Evolutionary conservation across 2,329 filamentous ascomycete genomes (phyloP), one percentile per base, ranked within the genome.

Genomic region (Ophiognomonia clavigignenti-juglandacearum): DNA sequence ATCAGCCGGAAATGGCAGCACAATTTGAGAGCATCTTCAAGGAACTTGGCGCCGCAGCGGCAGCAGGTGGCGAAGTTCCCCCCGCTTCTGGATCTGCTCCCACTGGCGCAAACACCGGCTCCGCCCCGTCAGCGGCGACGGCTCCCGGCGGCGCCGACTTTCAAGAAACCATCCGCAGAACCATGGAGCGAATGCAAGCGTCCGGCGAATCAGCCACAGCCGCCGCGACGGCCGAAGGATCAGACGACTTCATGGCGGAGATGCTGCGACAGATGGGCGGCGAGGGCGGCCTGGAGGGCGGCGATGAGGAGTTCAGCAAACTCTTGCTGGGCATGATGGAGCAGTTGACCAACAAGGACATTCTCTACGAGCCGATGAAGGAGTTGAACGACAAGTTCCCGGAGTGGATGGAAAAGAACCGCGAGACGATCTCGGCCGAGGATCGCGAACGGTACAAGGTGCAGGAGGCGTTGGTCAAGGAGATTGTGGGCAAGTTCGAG

Each of bases 261-360:
- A 83, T 98, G 73, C 77, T 98, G 60, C 93, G 93, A 65, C 87
- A 93, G 53, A 84, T 96, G 70, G 77, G 78, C 19, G 75, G 81
- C 7, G 77, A 73, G 2, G 50, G 42, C 16, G 50, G 50, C 4
- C 14, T 49, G 13, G 73, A 71, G 27, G 74, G 71, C 13, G 73
- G 72, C 50, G 89, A 96, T 47, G 90, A 93, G 58, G 90, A 95
- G 57, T 87, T 97, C 59, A 90, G 88, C 48, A 92, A 95, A 70
- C 89, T 97, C 82, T 79, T 98, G 50, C 82, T 95, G 77, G 88
- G 87, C 45, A 96, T 97, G 89, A 97, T 98, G 92, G 89, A 97
- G 69, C 91, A 98, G 66, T 77, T 98, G 53, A 97, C 93, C 4
- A 96, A 95, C 67, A 97, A 96, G 72, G 93, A 97, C 57, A 96